Evolutionary conservation across 179 eudicot genomes (phyloP).

Genomic region (Nepenthes alata): DNA sequence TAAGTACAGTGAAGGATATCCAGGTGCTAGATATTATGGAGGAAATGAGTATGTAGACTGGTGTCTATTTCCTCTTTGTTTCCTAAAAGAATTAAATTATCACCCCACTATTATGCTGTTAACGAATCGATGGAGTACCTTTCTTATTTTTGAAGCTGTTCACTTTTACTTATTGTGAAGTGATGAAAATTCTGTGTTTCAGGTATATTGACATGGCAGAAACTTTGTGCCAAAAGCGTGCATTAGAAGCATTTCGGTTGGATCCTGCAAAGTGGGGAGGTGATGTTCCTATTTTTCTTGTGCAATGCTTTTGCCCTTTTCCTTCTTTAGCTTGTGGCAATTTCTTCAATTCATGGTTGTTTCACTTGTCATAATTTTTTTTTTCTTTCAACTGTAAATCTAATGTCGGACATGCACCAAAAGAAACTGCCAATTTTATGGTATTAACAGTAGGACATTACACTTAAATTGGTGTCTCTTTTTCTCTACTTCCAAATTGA

Average conservation of each 20-base stretch:
- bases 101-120: not conserved
- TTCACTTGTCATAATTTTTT: too few relatives aligned
- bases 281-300: conserved; percentile 10
- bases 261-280: conserved; percentile 99
- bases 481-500: too few relatives aligned
- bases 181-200: conserved; percentile 4
- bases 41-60: conserved; percentile 83
- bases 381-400: too few relatives aligned
- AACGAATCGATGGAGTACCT: too few relatives aligned
- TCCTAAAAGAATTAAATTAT: not conserved
- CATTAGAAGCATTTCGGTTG: conserved; percentile 86
- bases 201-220: conserved; percentile 99
- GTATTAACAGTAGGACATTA: too few relatives aligned
- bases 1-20: conserved; percentile 99
- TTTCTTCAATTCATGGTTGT: too few relatives aligned
- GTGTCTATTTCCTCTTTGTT: not conserved
- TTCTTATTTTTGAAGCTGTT: too few relatives aligned
- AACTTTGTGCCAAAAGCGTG: conserved; percentile 87
- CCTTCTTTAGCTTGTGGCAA: too few relatives aligned
- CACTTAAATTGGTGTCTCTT: too few relatives aligned
- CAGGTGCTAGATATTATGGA: conserved; percentile 99
- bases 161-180: not conserved
- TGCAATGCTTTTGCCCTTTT: too few relatives aligned
- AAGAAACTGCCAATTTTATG: too few relatives aligned
- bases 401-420: too few relatives aligned